phyloP scores from a whole-genome alignment of 495 filamentous ascomycete species.

The Penicillium taxi region DNA sequence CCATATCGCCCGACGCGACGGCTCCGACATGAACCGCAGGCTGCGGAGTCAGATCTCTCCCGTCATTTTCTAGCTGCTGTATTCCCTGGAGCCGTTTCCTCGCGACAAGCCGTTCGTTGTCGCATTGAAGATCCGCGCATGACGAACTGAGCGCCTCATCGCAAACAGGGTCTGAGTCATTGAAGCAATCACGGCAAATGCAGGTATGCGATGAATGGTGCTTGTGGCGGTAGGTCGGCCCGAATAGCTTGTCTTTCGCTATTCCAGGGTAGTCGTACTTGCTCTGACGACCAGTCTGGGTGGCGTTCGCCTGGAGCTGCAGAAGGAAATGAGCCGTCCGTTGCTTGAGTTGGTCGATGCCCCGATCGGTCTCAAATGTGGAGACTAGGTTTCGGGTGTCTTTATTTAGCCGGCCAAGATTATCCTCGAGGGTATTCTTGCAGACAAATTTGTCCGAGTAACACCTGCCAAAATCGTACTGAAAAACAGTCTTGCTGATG shows the following conservation, averaged over 20 bases:
- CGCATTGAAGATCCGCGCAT: not conserved
- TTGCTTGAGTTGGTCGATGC: not conserved
- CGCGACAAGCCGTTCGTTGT: not conserved
- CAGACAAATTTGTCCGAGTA: not conserved
- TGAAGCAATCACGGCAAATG: not conserved
- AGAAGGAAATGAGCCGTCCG: not conserved
- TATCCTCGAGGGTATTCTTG: not conserved
- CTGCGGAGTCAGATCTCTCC: not conserved
- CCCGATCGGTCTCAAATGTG: not conserved
- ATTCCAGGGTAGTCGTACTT: not conserved
- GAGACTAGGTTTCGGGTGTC: too few species aligned
- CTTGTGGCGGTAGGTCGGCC: constrained; percentile 4
- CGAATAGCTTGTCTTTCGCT: constrained; percentile 1
- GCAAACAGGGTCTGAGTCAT: not conserved
- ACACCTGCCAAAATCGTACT: constrained; percentile 3
- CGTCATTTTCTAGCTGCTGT: not conserved
- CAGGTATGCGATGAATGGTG: not conserved
- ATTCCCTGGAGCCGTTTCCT: not conserved
- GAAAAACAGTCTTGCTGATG: not conserved
- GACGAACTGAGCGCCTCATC: not conserved
- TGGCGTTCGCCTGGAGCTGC: not conserved
- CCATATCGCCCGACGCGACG: not conserved
- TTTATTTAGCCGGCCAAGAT: too few species aligned
- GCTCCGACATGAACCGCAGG: not conserved
- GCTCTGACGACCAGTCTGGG: not conserved